These are phyloP conservation scores for Teunomyces aglyptinius DNA, from an alignment of 805 yeast genomes.

Conservation along the genomic window DNA sequence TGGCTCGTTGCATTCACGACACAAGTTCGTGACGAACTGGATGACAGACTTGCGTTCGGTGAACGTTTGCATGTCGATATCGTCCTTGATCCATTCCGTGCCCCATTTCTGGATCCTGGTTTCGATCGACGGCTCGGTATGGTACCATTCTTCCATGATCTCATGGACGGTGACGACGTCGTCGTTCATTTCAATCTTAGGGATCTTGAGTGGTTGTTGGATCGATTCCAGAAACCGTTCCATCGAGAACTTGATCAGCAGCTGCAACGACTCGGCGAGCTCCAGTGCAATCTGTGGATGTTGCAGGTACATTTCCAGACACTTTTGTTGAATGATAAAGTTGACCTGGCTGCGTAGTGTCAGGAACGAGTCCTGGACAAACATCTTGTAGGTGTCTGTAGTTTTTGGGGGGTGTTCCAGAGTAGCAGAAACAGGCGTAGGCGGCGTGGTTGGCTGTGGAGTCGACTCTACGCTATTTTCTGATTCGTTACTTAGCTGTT, in stretches of 20 bases:
- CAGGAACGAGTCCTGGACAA: not conserved
- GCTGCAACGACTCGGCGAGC: slow-evolving; percentile 2
- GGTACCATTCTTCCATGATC: slow-evolving; percentile 15
- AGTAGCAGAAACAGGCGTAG: not conserved
- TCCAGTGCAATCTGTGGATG: slow-evolving; percentile 1
- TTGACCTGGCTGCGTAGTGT: slow-evolving; percentile 1
- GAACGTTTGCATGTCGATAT: slow-evolving; percentile 13
- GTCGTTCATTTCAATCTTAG: slow-evolving; percentile 12
- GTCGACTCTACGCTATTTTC: not conserved
- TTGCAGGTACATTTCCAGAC: slow-evolving; percentile 4
- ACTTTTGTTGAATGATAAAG: not conserved
- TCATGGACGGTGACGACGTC: slow-evolving; percentile 12
- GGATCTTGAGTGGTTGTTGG: not conserved
- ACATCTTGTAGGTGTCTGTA: not conserved
- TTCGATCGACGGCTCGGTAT: slow-evolving; percentile 10
- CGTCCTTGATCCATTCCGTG: slow-evolving; percentile 14
- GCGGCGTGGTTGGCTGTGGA: not conserved
- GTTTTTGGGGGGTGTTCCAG: not conserved
- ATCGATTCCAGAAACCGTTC: slow-evolving; percentile 6
- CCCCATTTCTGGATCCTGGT: slow-evolving; percentile 12
- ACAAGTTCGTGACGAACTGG: slow-evolving; percentile 10
- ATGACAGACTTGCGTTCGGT: slow-evolving; percentile 11
- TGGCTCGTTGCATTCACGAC: slow-evolving; percentile 8
- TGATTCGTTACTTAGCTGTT: not conserved
- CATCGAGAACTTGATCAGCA: slow-evolving; percentile 3